These are phyloP conservation scores for Chrysoporthe cubensis DNA, from an alignment of 2,329 filamentous ascomycete genomes.

Conservation along the genomic window DNA sequence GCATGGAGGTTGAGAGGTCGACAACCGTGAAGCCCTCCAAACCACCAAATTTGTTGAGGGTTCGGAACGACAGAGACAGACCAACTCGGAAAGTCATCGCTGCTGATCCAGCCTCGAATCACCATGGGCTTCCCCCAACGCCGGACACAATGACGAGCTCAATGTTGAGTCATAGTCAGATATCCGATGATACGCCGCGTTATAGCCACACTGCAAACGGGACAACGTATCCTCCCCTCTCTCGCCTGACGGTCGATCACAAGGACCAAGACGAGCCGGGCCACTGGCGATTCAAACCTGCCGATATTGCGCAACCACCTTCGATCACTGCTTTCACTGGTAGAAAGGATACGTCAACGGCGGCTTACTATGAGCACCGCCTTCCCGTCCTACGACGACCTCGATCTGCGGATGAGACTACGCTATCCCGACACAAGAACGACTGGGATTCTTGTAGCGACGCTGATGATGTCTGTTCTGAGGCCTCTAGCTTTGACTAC, in stretches of 20 bases:
- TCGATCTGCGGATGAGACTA: constrained; percentile 52
- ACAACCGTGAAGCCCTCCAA: constrained; percentile 15
- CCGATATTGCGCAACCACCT: constrained; percentile 34
- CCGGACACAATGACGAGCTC: constrained; percentile 64
- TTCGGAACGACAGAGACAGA: constrained; percentile 48
- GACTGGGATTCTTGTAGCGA: constrained; percentile 52
- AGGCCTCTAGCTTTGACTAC: constrained; percentile 57
- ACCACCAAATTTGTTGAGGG: constrained; percentile 13
- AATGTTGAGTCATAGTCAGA: constrained; percentile 54
- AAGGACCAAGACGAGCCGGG: constrained; percentile 11
- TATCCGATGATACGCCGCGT: constrained; percentile 53
- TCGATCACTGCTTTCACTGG: constrained; percentile 41
- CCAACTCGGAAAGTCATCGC: constrained; percentile 53
- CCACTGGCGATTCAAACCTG: constrained; percentile 22
- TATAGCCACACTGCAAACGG: constrained; percentile 39
- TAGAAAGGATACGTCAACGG: constrained; percentile 34
- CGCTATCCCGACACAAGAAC: constrained; percentile 44
- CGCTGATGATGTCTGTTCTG: constrained; percentile 49
- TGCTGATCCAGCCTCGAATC: constrained; percentile 46
- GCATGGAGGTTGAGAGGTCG: constrained; percentile 8
- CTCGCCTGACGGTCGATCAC: constrained; percentile 8
- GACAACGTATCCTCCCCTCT: constrained; percentile 34
- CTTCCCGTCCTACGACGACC: constrained; percentile 45
- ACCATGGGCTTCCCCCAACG: constrained; percentile 57
- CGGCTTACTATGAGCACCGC: constrained; percentile 37